phyloP scores from a whole-genome alignment of 108 stramenopile genomes.

The Cyclotella cryptica region DNA sequence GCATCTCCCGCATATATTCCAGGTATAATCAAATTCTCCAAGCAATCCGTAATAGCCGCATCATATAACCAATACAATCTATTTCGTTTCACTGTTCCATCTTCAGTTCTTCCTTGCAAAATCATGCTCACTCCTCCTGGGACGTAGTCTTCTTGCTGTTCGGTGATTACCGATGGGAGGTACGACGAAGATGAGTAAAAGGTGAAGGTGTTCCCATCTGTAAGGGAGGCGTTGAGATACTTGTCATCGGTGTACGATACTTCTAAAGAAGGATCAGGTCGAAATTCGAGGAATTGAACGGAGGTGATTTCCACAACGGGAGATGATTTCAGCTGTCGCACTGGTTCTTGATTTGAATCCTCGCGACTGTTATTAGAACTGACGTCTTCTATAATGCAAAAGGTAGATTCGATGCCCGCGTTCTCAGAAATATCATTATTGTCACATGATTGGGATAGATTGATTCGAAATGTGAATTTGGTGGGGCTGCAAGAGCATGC shows the following conservation, averaged over 20 bases:
- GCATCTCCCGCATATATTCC: conserved; percentile 27
- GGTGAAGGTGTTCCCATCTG: conserved; percentile 14
- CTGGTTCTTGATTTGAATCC: not conserved
- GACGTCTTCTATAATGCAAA: conserved; percentile 27
- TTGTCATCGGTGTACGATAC: conserved; percentile 42
- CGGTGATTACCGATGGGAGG: conserved; percentile 14
- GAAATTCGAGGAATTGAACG: conserved; percentile 50
- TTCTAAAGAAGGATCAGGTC: conserved; percentile 13
- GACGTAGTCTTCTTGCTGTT: conserved; percentile 23
- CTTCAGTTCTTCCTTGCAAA: conserved; percentile 30
- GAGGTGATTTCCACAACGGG: conserved; percentile 38
- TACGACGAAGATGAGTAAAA: conserved; percentile 31
- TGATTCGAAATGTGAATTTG: conserved; percentile 22
- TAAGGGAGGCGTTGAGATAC: conserved; percentile 18
- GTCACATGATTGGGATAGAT: conserved; percentile 24
- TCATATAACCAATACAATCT: conserved; percentile 44
- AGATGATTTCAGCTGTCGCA: not conserved
- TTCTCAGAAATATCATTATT: conserved; percentile 22
- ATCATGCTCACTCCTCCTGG: conserved; percentile 44
- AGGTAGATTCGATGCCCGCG: conserved; percentile 22
- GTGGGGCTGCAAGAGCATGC: conserved; percentile 40
- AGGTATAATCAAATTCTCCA: conserved; percentile 11
- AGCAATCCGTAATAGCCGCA: conserved; percentile 8
- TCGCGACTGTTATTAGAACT: not conserved
- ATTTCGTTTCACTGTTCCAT: conserved; percentile 34